Evolutionary conservation across 306 rosid genomes (phyloP).

Genomic region (Dalbergia cultrata): DNA sequence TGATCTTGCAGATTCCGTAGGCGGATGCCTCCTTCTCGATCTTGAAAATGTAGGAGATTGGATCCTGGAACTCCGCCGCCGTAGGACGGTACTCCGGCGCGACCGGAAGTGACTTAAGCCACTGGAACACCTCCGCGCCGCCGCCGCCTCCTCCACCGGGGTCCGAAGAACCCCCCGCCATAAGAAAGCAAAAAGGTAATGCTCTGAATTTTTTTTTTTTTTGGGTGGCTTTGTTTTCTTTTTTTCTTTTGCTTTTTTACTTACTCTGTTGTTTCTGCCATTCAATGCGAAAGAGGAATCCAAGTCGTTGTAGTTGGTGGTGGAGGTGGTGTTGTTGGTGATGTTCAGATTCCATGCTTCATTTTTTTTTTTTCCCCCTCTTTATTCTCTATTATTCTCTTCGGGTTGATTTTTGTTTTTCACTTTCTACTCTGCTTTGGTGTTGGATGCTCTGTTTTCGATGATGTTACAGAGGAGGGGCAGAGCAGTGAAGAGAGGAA

Average conservation of each 20-base stretch:
- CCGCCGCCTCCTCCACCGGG: background rate
- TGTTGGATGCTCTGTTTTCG: slow-evolving; percentile 55
- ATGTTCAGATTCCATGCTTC: slow-evolving; percentile 55
- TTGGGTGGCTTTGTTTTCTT: too few species aligned
- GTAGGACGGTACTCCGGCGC: slow-evolving; percentile 92
- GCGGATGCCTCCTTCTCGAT: slow-evolving; percentile 96
- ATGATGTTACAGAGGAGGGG: slow-evolving; percentile 48
- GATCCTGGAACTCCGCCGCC: slow-evolving; percentile 91
- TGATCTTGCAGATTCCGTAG: slow-evolving; percentile 97
- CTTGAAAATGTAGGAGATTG: slow-evolving; percentile 95
- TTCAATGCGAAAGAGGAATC: slow-evolving; percentile 37
- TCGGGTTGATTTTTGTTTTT: background rate
- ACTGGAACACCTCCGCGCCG: slow-evolving; percentile 66
- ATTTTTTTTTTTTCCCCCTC: slow-evolving; percentile 27
- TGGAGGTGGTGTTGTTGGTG: too few species aligned
- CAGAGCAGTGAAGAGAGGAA: slow-evolving; percentile 35
- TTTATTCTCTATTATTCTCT: background rate
- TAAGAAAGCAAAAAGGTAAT: too few species aligned
- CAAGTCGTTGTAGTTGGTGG: too few species aligned
- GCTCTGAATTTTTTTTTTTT: too few species aligned
- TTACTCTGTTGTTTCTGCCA: slow-evolving; percentile 43
- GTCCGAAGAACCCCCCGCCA: too few species aligned
- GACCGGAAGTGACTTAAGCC: slow-evolving; percentile 87
- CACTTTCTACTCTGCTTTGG: slow-evolving; percentile 16
- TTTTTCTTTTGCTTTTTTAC: too few species aligned